A percentile compares a stretch with the other conserved stretches of the same genome.
Evolutionary conservation across 139 green algal species (phyloP).

Genomic region (Picochlorum sp.): DNA sequence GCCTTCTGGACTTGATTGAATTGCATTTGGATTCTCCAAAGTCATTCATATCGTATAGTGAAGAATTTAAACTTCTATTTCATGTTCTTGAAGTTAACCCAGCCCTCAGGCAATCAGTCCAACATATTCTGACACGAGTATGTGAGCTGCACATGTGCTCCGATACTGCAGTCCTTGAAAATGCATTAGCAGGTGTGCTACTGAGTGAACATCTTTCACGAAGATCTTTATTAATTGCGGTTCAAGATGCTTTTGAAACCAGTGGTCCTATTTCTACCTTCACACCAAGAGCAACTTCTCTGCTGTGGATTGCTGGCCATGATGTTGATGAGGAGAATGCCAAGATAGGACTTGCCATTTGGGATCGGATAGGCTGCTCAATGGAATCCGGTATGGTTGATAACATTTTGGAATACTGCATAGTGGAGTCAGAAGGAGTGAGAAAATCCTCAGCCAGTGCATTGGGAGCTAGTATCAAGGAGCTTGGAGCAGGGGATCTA

Average conservation of each 20-base stretch:
- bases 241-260: constrained; percentile 40
- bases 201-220: constrained; percentile 17
- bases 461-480: background rate
- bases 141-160: too few species aligned
- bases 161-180: constrained; percentile 17
- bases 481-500: too few species aligned
- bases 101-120: constrained; percentile 44
- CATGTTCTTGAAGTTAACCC: constrained; percentile 58
- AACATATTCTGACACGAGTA: constrained; percentile 52
- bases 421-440: background rate
- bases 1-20: constrained; percentile 45
- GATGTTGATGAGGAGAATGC: constrained; percentile 51
- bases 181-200: constrained; percentile 41
- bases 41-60: background rate
- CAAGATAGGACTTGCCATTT: background rate
- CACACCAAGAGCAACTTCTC: constrained; percentile 10
- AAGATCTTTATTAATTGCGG: constrained; percentile 41
- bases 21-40: constrained; percentile 46
- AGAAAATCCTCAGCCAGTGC: background rate
- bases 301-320: constrained; percentile 47
- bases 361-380: background rate
- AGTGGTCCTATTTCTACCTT: too few species aligned
- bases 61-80: constrained; percentile 58
- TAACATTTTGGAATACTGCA: background rate
- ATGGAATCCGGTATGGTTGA: background rate